A percentile compares a stretch with the other conserved stretches of the same genome.
Conservation (phyloP, 768 basidiomycete species). For the Hericium rajendrae region DNA sequence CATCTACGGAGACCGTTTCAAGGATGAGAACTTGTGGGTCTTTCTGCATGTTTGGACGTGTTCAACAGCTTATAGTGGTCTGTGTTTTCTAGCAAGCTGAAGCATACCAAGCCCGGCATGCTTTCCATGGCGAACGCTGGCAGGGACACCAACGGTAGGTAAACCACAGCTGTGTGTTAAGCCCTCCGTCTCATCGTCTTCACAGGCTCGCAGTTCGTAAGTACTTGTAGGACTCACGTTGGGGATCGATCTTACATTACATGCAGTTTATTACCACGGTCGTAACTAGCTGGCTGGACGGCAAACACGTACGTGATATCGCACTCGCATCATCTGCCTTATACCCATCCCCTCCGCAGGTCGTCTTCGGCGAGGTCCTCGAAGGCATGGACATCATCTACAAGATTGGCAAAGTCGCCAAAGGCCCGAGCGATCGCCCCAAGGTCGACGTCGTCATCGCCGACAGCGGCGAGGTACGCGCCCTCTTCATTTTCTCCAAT, state of each 20-base stretch:
- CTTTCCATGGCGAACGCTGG: conserved; percentile 95
- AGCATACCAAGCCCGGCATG: conserved; percentile 79
- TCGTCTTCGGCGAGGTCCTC: conserved; percentile 87
- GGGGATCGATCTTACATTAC: not conserved
- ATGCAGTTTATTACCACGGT: conserved; percentile 86
- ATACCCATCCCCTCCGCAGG: conserved; percentile 30
- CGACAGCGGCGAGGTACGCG: conserved; percentile 77
- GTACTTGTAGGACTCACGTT: conserved; percentile 15
- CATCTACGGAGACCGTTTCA: conserved; percentile 85
- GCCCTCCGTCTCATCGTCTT: conserved; percentile 6
- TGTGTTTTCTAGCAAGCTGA: conserved; percentile 68
- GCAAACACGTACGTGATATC: conserved; percentile 55
- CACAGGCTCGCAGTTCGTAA: conserved; percentile 78
- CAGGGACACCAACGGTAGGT: conserved; percentile 82
- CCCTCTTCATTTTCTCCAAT: not conserved
- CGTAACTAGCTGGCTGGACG: conserved; percentile 83
- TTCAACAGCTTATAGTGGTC: not conserved
- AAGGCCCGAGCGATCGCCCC: conserved; percentile 65
- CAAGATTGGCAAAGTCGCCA: conserved; percentile 68
- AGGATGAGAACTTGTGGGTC: conserved; percentile 91
- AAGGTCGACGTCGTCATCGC: conserved; percentile 67
- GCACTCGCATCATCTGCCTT: not conserved
- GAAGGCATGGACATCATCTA: conserved; percentile 87
- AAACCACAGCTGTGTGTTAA: not conserved
- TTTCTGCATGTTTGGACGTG: not conserved